Evolutionary conservation across 2,329 filamentous ascomycete species (phyloP).

Genomic region (Pseudocercospora eumusae): DNA sequence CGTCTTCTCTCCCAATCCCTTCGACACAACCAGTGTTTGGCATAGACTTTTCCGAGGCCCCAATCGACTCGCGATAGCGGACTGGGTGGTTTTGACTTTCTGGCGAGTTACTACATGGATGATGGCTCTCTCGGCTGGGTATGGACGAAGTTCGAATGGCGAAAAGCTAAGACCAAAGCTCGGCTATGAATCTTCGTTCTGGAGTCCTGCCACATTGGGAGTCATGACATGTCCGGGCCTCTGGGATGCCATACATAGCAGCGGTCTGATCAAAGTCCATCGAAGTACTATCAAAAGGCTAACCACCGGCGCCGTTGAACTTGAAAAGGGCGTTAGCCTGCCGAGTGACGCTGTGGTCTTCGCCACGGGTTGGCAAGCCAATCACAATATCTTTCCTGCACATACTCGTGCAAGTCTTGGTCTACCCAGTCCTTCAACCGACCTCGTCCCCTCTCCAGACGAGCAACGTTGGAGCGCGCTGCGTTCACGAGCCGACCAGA

Average conservation of each 20-base stretch:
- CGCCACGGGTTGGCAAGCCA: not conserved
- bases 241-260: not conserved
- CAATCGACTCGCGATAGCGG: not conserved
- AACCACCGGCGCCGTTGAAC: not conserved
- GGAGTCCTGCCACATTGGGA: not conserved
- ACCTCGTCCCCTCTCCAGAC: not conserved
- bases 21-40: not conserved
- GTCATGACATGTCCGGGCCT: not conserved
- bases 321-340: not conserved
- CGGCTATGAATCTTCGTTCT: not conserved
- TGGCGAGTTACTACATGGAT: slow-evolving; percentile 5
- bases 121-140: not conserved
- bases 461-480: not conserved
- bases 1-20: not conserved
- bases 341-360: not conserved
- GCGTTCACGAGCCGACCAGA: not conserved
- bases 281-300: not conserved
- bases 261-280: not conserved
- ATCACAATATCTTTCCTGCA: not conserved
- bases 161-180: not conserved
- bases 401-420: not conserved
- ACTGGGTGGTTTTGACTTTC: not conserved
- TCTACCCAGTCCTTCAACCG: not conserved
- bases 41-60: not conserved
- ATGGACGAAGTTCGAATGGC: not conserved